phyloP scores from a whole-genome alignment of 192 early-diverging fungal genomes.

The Oehlia diaphana region DNA sequence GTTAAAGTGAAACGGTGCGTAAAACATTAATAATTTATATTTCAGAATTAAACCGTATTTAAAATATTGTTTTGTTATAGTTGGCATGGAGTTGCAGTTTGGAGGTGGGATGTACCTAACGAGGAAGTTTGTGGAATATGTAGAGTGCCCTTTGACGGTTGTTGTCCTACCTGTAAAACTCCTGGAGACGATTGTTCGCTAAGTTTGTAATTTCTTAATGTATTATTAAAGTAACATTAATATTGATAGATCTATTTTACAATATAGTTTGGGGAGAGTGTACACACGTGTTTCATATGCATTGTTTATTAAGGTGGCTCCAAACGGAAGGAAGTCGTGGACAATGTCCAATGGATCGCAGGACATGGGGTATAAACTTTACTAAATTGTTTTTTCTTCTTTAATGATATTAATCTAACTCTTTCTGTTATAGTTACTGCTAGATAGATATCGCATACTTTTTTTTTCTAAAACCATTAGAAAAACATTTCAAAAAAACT shows the following conservation, averaged over 20 bases:
- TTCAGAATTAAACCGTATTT: not conserved
- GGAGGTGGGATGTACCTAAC: constrained; percentile 85
- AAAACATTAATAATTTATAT: not conserved
- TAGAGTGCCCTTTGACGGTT: constrained; percentile 78
- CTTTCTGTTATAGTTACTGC: not conserved
- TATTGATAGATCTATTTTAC: constrained; percentile 8
- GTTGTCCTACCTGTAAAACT: constrained; percentile 81
- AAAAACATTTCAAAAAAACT: too few species aligned
- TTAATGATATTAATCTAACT: not conserved
- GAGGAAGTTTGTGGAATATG: constrained; percentile 95
- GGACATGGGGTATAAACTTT: constrained; percentile 21
- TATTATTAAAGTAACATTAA: not conserved
- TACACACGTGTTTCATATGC: constrained; percentile 91
- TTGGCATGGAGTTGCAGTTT: constrained; percentile 84
- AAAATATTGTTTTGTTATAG: constrained; percentile 12
- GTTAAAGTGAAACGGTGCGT: not conserved
- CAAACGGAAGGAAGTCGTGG: constrained; percentile 65
- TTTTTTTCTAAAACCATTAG: too few species aligned
- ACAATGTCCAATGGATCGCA: constrained; percentile 88
- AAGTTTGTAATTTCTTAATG: constrained; percentile 34
- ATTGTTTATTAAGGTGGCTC: constrained; percentile 87
- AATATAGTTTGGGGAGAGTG: constrained; percentile 84
- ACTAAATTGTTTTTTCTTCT: not conserved
- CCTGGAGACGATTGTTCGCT: constrained; percentile 87
- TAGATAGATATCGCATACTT: not conserved